Conservation (phyloP, 2,329 filamentous ascomycete genomes). For the Capronia americana region DNA sequence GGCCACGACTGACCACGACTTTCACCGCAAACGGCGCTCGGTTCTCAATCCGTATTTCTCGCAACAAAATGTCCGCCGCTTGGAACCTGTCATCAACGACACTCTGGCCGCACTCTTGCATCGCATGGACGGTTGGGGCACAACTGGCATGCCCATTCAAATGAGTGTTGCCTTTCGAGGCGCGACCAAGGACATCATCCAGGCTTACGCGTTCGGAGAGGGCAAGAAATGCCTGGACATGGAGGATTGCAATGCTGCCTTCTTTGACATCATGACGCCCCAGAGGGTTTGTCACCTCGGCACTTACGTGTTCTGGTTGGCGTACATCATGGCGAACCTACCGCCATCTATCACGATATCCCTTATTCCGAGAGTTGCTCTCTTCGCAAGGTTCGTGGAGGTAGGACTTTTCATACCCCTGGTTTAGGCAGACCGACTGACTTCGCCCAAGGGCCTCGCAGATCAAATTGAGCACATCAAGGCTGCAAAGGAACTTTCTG, state of each 20-base stretch:
- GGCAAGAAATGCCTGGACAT: constrained; percentile 8
- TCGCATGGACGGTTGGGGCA: constrained; percentile 2
- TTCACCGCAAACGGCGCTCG: constrained; percentile 1
- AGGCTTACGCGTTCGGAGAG: constrained; percentile 2
- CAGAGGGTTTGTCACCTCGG: constrained; percentile 7
- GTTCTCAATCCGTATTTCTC: constrained; percentile 12
- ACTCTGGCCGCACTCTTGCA: background rate
- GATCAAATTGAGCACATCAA: constrained; percentile 1
- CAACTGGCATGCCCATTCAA: background rate
- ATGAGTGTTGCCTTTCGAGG: constrained; percentile 1
- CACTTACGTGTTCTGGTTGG: constrained; percentile 11
- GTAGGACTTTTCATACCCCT: background rate
- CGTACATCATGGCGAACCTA: constrained; percentile 4
- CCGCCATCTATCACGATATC: constrained; percentile 1
- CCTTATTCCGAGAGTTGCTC: background rate
- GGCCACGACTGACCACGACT: constrained; percentile 4
- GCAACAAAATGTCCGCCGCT: constrained; percentile 8
- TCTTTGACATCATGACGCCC: constrained; percentile 6
- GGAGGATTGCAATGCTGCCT: constrained; percentile 9
- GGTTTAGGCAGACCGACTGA: background rate
- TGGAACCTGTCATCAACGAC: constrained; percentile 9
- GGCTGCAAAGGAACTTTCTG: constrained; percentile 4
- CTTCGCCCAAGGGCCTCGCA: background rate
- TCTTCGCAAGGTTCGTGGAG: constrained; percentile 2
- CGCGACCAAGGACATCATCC: constrained; percentile 8